phyloP scores from a whole-genome alignment of 148 eudicot species.

The Vaccinium vitisidaea region DNA sequence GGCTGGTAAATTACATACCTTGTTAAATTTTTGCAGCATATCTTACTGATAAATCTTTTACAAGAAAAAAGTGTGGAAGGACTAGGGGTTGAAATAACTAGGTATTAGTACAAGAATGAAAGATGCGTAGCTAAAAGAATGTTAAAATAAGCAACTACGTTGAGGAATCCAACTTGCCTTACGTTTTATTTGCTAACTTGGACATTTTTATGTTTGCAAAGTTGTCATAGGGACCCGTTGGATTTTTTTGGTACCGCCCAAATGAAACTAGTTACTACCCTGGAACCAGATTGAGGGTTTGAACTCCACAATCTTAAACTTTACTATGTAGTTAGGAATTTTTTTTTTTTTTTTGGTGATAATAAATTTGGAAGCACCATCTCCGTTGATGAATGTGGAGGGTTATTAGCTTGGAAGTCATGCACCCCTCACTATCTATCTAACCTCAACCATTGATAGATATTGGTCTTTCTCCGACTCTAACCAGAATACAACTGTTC shows the following conservation, averaged over 20 bases:
- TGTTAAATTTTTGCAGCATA: background rate
- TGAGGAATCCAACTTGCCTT: background rate
- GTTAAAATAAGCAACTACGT: background rate
- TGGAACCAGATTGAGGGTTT: background rate
- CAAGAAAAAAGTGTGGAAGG: background rate
- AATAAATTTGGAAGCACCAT: background rate
- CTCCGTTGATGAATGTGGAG: background rate
- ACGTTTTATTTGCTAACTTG: background rate
- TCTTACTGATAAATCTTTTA: background rate
- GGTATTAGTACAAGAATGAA: background rate
- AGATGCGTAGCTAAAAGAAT: background rate
- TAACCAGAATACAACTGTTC: background rate
- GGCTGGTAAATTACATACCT: background rate
- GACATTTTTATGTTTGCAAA: background rate
- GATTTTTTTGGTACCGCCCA: background rate
- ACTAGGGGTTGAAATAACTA: background rate
- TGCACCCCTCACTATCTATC: background rate
- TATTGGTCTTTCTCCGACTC: background rate
- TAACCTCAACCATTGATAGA: constrained; percentile 1
- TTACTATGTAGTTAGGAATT: background rate
- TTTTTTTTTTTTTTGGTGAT: background rate
- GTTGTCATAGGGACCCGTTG: background rate
- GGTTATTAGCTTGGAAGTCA: background rate
- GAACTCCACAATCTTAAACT: background rate
- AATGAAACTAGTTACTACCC: background rate